Percentiles rank a stretch among this genome's conserved stretches.
Evolutionary conservation across 75 land plant genomes (phyloP).

Genomic region (Pinus tabuliformis): DNA sequence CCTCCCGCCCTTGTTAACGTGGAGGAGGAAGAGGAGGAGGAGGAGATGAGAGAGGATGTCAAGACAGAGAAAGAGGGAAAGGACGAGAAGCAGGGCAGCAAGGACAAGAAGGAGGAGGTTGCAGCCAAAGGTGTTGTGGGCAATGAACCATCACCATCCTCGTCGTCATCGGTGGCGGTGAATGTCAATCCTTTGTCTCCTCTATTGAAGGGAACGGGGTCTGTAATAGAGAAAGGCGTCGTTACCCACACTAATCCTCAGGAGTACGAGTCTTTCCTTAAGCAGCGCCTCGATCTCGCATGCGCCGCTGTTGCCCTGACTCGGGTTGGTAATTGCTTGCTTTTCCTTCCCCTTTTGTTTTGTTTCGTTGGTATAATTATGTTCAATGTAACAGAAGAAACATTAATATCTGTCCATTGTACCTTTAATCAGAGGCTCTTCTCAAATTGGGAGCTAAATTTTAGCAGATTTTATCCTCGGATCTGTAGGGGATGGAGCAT

Average conservation of each 20-base stretch:
- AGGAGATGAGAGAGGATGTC: not conserved
- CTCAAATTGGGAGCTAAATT: not conserved
- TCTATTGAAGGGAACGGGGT: not conserved
- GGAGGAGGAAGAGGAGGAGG: not conserved
- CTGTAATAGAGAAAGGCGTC: constrained; percentile 10
- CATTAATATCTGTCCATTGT: too few relatives aligned
- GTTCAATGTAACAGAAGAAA: not conserved
- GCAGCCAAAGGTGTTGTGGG: constrained; percentile 7
- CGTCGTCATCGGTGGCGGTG: constrained; percentile 1
- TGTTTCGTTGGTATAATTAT: not conserved
- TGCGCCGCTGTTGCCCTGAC: constrained; percentile 55
- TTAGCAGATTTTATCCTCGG: not conserved
- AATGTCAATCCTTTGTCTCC: not conserved
- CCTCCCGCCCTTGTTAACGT: not conserved
- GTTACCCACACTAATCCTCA: constrained; percentile 17
- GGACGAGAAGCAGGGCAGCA: not conserved
- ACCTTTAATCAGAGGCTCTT: too few relatives aligned
- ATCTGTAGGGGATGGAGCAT: not conserved
- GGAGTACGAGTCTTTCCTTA: constrained; percentile 38
- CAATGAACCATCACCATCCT: not conserved
- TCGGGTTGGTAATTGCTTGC: constrained; percentile 20
- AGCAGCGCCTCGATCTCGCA: constrained; percentile 48
- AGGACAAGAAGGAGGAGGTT: constrained; percentile 12
- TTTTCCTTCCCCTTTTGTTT: not conserved
- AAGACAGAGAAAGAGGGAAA: not conserved